Evolutionary conservation across 139 green algal species (phyloP), one percentile per base, ranked within the genome.

Genomic region (Marvania coccoides): DNA sequence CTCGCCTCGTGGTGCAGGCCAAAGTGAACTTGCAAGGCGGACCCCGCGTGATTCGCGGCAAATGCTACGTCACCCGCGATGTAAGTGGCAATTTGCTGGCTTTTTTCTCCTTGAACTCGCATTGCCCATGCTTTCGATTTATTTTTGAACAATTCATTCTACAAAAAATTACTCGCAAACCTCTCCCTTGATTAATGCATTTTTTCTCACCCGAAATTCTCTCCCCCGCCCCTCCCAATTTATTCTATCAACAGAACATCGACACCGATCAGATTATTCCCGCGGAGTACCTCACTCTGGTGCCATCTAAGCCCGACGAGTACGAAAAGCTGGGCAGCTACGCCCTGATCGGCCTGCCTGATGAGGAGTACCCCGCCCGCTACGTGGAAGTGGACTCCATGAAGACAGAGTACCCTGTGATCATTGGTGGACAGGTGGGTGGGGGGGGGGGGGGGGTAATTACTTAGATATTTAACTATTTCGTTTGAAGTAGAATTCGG

Each of bases 251-350:
- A 72, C 83, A 97, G 85, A 97, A 97, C 78, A 97, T 97, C 33
- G 91, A 97, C 51, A 97, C 91, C 0, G 91, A 97, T 60, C 91
- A 97, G 61, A 97, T 97, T 58, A 97, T 97, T 56, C 91, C 91
- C 13, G 91, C 91, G 10, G 91, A 97, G 82, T 95, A 96, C 70
- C 71, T 97, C 3, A 97, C 91, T 1, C 79, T 97, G 31, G 91
- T 97, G 33, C 91, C 91, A 4, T 95, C 87, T 9, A 95, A 95
- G 85, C 87, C 90, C n/a, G 89, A 95, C 63, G 90, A 96, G 65
- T 97, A 97, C 63, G 90, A 97, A 73, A 97, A 97, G 85, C 83
- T 97, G 57, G 91, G 91, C 40, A 93, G 82, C 76, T 97, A 96
- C 66, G 91, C 91, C 0, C 48, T 97, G 28, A 87, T 87, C 61